These are phyloP conservation scores for Sparassis latifolia DNA, from an alignment of 1,284 basidiomycete species.

Conservation along the genomic window DNA sequence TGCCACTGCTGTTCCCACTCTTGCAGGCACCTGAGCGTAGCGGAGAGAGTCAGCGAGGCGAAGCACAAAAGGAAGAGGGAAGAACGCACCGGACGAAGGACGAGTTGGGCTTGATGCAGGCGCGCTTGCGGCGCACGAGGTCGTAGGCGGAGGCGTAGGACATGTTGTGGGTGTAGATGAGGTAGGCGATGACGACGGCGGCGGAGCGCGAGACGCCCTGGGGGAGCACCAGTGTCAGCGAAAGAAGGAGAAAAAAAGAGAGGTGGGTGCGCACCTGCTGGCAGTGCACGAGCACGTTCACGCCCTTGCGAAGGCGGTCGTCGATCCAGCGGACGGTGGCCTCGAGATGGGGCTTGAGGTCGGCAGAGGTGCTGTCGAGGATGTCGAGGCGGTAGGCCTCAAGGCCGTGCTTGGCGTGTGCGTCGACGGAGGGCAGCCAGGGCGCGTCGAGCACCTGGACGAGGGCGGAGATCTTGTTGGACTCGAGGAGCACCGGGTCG, in stretches of 20 bases:
- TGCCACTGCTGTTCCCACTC: conserved; percentile 22
- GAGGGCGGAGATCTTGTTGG: conserved; percentile 48
- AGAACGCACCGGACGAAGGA: conserved; percentile 34
- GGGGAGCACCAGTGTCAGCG: conserved; percentile 3
- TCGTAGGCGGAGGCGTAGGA: conserved; percentile 56
- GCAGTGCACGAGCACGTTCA: conserved; percentile 59
- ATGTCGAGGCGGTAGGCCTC: conserved; percentile 60
- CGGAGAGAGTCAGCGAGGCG: background rate
- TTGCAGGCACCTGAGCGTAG: conserved; percentile 13
- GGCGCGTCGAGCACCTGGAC: conserved; percentile 67
- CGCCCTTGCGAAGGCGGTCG: conserved; percentile 38
- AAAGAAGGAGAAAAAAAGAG: conserved; percentile 4
- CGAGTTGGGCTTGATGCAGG: conserved; percentile 66
- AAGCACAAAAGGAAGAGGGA: background rate
- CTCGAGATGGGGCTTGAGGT: conserved; percentile 49
- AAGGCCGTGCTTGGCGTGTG: conserved; percentile 32
- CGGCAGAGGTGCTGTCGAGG: conserved; percentile 47
- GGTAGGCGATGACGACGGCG: conserved; percentile 62
- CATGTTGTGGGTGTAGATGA: conserved; percentile 61
- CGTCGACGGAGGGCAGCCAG: conserved; percentile 55
- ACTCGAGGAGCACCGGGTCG: conserved; percentile 26
- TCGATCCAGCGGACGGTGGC: conserved; percentile 51
- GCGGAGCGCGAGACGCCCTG: conserved; percentile 65
- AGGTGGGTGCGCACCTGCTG: conserved; percentile 45
- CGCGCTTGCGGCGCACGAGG: conserved; percentile 50